phyloP scores from a whole-genome alignment of 2,329 filamentous ascomycete genomes.

The Exophiala alcalophila region DNA sequence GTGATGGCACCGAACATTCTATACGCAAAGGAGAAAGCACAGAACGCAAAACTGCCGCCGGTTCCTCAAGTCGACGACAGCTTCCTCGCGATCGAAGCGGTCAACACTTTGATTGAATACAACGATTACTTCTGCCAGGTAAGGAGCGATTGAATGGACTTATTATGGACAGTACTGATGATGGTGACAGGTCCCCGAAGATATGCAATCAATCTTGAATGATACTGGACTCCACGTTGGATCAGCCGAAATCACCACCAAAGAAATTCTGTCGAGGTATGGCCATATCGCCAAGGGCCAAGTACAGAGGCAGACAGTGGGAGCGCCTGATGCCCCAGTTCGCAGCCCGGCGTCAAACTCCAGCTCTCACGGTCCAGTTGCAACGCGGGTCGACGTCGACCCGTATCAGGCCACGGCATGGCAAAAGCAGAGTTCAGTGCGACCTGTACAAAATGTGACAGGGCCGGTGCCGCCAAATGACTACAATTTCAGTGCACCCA shows the following conservation, averaged over 20 bases:
- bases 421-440: conserved; percentile 79
- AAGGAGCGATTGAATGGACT: conserved; percentile 30
- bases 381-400: conserved; percentile 78
- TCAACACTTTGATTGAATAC: conserved; percentile 83
- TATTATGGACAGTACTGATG: conserved; percentile 9
- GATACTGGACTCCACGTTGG: conserved; percentile 79
- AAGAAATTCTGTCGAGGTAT: conserved; percentile 93
- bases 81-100: conserved; percentile 88
- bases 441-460: conserved; percentile 58
- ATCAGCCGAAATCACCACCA: conserved; percentile 84
- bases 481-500: conserved; percentile 27
- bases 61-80: conserved; percentile 77
- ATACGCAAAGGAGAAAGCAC: conserved; percentile 58
- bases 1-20: conserved; percentile 96
- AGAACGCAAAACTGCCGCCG: conserved; percentile 52
- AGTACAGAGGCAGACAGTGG: conserved; percentile 49
- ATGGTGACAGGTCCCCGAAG: conserved; percentile 74
- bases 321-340: conserved; percentile 55
- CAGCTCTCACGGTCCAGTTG: conserved; percentile 45
- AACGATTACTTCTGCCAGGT: conserved; percentile 98
- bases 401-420: conserved; percentile 66
- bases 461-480: conserved; percentile 15
- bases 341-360: conserved; percentile 42
- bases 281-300: conserved; percentile 71
- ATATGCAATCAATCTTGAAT: conserved; percentile 79